phyloP scores from a whole-genome alignment of 345 rosid species.

The Camelina neglecta region DNA sequence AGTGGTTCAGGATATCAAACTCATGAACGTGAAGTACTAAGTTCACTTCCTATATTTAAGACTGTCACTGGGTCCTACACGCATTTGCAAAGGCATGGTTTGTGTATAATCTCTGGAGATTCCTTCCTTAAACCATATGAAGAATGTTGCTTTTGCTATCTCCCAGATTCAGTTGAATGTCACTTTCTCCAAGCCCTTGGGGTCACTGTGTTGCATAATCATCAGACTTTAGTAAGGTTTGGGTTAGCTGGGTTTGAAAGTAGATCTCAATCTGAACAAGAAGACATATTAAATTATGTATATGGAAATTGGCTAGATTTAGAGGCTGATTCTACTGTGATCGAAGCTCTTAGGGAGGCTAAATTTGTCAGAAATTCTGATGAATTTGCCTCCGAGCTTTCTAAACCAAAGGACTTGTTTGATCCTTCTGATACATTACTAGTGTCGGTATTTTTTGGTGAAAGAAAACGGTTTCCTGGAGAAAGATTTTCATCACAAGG shows the following conservation, averaged over 20 bases:
- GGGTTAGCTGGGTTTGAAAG: slow-evolving; percentile 78
- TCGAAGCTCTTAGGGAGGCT: slow-evolving; percentile 80
- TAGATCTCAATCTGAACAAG: slow-evolving; percentile 75
- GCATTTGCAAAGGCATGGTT: slow-evolving; percentile 56
- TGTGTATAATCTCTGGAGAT: slow-evolving; percentile 74
- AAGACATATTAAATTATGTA: slow-evolving; percentile 72
- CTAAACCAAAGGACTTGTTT: slow-evolving; percentile 78
- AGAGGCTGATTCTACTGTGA: slow-evolving; percentile 67
- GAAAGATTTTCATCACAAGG: slow-evolving; percentile 83
- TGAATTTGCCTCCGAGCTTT: slow-evolving; percentile 68
- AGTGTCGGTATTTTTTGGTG: slow-evolving; percentile 80
- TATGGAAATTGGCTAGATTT: slow-evolving; percentile 75
- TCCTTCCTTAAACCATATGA: slow-evolving; percentile 83
- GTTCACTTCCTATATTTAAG: slow-evolving; percentile 83
- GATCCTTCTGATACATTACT: slow-evolving; percentile 86
- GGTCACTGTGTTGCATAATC: slow-evolving; percentile 76
- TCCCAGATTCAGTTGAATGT: slow-evolving; percentile 65
- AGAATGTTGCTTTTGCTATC: slow-evolving; percentile 72
- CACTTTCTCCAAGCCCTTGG: slow-evolving; percentile 79
- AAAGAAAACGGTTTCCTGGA: slow-evolving; percentile 89
- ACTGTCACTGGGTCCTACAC: slow-evolving; percentile 73
- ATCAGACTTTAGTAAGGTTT: slow-evolving; percentile 83
- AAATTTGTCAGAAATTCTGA: slow-evolving; percentile 78
- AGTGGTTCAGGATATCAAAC: slow-evolving; percentile 63
- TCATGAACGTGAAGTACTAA: slow-evolving; percentile 74